phyloP scores from a whole-genome alignment of 257 asterid species.

The Haberlea rhodopensis region DNA sequence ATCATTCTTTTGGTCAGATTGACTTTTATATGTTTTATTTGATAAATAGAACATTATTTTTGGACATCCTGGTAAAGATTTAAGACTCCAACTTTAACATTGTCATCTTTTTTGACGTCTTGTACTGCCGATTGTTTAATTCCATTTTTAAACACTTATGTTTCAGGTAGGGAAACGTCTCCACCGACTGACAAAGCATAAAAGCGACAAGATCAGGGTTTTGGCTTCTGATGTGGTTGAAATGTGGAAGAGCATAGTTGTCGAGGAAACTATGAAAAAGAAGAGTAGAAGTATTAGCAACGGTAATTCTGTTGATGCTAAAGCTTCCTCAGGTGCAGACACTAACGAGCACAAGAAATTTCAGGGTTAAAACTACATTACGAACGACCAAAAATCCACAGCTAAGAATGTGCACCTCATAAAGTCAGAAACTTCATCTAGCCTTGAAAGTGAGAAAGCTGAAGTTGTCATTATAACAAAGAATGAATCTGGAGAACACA shows the following conservation, averaged over 20 bases:
- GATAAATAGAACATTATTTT: no score
- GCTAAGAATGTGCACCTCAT: not conserved
- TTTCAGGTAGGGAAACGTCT: slow-evolving; percentile 86
- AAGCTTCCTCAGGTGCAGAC: no score
- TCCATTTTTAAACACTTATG: not conserved
- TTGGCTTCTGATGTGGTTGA: slow-evolving; percentile 80
- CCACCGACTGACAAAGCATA: slow-evolving; percentile 81
- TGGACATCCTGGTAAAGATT: no score
- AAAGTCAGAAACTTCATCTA: slow-evolving; percentile 22
- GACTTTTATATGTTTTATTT: no score
- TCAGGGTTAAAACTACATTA: no score
- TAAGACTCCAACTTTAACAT: no score
- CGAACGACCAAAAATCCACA: not conserved
- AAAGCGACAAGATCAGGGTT: slow-evolving; percentile 62
- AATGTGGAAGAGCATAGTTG: slow-evolving; percentile 72
- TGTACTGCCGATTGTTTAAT: no score
- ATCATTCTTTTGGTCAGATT: no score
- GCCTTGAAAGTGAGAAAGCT: slow-evolving; percentile 15
- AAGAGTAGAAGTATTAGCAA: slow-evolving; percentile 32
- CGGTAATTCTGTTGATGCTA: no score
- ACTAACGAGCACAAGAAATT: no score
- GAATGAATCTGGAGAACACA: slow-evolving; percentile 18
- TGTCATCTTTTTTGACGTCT: no score
- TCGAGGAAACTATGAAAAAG: slow-evolving; percentile 63
- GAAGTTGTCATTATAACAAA: not conserved